A percentile compares a stretch with the other conserved stretches of the same genome.
These are phyloP conservation scores for Didymella exigua DNA, from an alignment of 2,329 filamentous ascomycete genomes.

Conservation along the genomic window DNA sequence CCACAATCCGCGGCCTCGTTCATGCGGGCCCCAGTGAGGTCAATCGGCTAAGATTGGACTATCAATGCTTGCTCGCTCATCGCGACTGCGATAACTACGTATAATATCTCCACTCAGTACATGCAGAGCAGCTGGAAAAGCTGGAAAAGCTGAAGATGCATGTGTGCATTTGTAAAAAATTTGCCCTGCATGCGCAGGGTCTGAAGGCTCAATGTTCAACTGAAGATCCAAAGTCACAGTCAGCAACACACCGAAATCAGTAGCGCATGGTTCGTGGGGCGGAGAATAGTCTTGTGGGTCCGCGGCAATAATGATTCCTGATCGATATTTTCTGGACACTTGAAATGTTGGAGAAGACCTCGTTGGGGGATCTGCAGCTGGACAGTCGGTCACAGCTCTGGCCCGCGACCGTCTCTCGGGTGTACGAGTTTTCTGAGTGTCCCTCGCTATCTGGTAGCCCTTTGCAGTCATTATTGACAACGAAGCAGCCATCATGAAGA, in stretches of 20 bases:
- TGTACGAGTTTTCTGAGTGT: not conserved
- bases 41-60: constrained; percentile 19
- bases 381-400: constrained; percentile 1
- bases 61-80: constrained; percentile 27
- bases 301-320: constrained; percentile 16
- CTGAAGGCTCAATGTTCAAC: not conserved
- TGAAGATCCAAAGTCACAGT: constrained; percentile 1
- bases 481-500: constrained; percentile 5
- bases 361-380: constrained; percentile 11
- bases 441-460: not conserved
- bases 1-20: constrained; percentile 24
- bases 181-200: not conserved
- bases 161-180: not conserved
- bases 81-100: constrained; percentile 12
- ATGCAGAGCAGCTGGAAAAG: constrained; percentile 21
- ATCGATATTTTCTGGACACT: constrained; percentile 9
- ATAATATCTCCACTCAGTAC: not conserved
- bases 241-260: constrained; percentile 7
- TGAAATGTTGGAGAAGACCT: constrained; percentile 11
- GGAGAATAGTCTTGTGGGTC: constrained; percentile 12
- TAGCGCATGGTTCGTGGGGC: constrained; percentile 12
- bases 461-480: not conserved
- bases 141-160: not conserved
- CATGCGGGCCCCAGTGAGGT: constrained; percentile 17
- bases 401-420: not conserved